Base-by-base conservation (phyloP, 164 flowering plant genomes). In the Kalanchoe fedtschenkoi region DNA sequence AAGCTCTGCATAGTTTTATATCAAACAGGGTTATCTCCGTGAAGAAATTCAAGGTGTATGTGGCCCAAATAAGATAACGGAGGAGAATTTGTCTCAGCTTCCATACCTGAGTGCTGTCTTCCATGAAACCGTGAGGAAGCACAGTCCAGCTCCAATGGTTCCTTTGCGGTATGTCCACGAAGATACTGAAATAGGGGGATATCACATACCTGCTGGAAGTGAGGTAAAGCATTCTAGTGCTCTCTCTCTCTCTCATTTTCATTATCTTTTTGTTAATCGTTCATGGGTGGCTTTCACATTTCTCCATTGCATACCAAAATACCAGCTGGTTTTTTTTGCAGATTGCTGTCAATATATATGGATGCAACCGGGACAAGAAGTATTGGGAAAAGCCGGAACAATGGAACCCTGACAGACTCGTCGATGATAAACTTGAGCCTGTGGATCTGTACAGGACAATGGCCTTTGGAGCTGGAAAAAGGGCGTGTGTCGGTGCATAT, bases 391-490 rank as follows among this genome's bases (percentile, higher is more conserved):
- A 61, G 4, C 81, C 97, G 0, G 95, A 83, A 35, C 77, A 78
- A 63, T 95, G 96, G 96, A 77, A 57, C 39, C 99, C 99, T 0
- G 96, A 89, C 77, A 84, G 99, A 55, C 88, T 91, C 74, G 74
- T 87, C 0, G 70, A 71, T 6, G 70, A 39, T 21, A 81, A 78
- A 69, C 80, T 74, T 61, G 97, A 91, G 28, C 65, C 69, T 0
- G 37, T 55, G 71, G 99, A 95, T 63, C 41, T 91, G 65, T 66
- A 82, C 82, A 89, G 79, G 87, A 91, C 97, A 29, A 87, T 89
- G 96, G 93, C 96, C 1, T 95, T 95, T 71, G 99, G 99, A 67
- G 91, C 75, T 13, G 99, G 99, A 54, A 95, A 82, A 76, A 75
- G 99, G 80, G 83, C 72, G 0, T 95, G 99, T 44, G 88, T 96